phyloP scores from a whole-genome alignment of 202 grass and related monocot species.

The Saccharum hybrid region DNA sequence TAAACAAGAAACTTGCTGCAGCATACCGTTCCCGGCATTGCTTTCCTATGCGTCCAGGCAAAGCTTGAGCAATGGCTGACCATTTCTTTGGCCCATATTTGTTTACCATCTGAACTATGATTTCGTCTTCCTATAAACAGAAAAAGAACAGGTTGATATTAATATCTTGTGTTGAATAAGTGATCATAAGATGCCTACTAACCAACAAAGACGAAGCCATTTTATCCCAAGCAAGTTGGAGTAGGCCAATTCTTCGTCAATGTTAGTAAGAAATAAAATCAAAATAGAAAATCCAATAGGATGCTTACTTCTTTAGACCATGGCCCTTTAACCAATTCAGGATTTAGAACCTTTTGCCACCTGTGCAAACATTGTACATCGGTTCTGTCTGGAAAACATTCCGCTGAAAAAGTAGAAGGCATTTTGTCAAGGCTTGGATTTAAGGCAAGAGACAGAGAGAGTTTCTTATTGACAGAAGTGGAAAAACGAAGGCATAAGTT shows the following conservation, averaged over 20 bases:
- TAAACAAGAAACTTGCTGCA: slow-evolving; percentile 9
- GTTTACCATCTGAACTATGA: slow-evolving; percentile 88
- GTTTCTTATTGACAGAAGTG: slow-evolving; percentile 9
- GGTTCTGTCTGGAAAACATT: slow-evolving; percentile 86
- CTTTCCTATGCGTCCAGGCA: slow-evolving; percentile 96
- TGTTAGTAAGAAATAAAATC: slow-evolving; percentile 11
- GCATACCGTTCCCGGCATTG: slow-evolving; percentile 94
- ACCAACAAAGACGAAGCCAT: background rate
- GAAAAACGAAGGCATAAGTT: slow-evolving; percentile 21
- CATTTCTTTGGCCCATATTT: slow-evolving; percentile 96
- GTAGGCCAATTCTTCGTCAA: background rate
- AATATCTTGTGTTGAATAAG: background rate
- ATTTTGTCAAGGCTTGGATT: slow-evolving; percentile 43
- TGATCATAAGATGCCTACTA: background rate
- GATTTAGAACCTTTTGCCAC: slow-evolving; percentile 99
- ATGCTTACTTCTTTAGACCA: slow-evolving; percentile 96
- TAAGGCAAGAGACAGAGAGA: background rate
- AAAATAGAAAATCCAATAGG: slow-evolving; percentile 26
- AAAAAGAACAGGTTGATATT: slow-evolving; percentile 8
- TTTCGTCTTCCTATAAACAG: slow-evolving; percentile 80
- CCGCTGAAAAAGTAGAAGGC: slow-evolving; percentile 68
- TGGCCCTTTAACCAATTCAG: slow-evolving; percentile 95
- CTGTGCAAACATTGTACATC: slow-evolving; percentile 98
- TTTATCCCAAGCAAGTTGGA: background rate
- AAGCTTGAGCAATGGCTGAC: slow-evolving; percentile 89